Conservation (phyloP, 345 rosid species). For the Populus deltoides region DNA sequence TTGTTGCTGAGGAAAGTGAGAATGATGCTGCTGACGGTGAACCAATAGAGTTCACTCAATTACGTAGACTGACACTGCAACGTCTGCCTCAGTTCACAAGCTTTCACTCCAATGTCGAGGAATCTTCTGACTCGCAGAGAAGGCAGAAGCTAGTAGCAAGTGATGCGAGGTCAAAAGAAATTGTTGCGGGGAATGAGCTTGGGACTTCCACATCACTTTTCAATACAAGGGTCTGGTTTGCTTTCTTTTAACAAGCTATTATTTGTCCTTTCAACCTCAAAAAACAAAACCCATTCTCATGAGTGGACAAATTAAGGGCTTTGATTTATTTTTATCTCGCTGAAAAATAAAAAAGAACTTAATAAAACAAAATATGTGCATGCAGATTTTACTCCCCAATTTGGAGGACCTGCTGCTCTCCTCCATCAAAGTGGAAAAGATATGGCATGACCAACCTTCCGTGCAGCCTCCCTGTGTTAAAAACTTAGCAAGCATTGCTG, state of each 20-base stretch:
- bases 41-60: background rate
- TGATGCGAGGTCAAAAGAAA: background rate
- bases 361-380: background rate
- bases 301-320: too few species aligned
- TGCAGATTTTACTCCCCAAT: constrained; percentile 10
- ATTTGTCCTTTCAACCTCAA: too few species aligned
- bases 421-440: background rate
- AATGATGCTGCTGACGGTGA: background rate
- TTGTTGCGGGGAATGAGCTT: background rate
- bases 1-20: constrained; percentile 10
- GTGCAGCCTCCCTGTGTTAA: background rate
- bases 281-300: background rate
- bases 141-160: background rate
- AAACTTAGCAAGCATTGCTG: background rate
- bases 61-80: background rate
- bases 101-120: background rate
- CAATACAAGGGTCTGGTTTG: constrained; percentile 1
- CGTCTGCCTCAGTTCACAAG: background rate
- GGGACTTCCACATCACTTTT: background rate
- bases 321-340: background rate
- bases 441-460: background rate
- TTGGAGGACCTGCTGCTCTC: background rate
- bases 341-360: background rate
- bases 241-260: too few species aligned
- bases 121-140: background rate